Percentiles rank a stretch among this genome's conserved stretches.
phyloP scores from a whole-genome alignment of 352 stramenopile genomes.

The Pythium chondricola region DNA sequence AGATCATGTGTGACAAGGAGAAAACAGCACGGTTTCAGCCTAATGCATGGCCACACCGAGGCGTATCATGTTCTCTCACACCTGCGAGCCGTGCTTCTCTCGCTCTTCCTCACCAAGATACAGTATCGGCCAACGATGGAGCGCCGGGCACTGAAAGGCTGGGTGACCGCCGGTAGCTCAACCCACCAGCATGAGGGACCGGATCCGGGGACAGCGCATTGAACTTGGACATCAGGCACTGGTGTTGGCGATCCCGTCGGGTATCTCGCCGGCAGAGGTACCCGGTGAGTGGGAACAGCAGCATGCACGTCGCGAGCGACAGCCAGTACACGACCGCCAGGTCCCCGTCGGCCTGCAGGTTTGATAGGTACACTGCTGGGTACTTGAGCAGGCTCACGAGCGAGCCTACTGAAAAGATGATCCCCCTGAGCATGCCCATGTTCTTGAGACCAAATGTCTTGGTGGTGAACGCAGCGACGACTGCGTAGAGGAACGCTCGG shows the following conservation, averaged over 20 bases:
- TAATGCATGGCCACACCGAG: too few species aligned
- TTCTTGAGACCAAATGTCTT: conserved; percentile 84
- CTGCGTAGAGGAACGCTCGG: conserved; percentile 82
- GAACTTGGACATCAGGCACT: conserved; percentile 20
- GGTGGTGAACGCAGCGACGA: conserved; percentile 75
- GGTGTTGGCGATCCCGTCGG: conserved; percentile 29
- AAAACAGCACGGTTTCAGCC: too few species aligned
- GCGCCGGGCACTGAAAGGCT: neutral
- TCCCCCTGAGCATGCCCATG: conserved; percentile 73
- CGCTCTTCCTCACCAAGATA: too few species aligned
- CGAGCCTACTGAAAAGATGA: conserved; percentile 75
- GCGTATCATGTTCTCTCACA: too few species aligned
- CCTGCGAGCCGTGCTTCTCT: too few species aligned
- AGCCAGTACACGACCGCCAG: conserved; percentile 42
- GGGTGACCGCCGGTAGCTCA: conserved; percentile 18
- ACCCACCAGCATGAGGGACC: neutral
- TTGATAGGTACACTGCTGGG: conserved; percentile 65
- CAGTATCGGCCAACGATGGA: too few species aligned
- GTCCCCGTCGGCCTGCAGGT: conserved; percentile 48
- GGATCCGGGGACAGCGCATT: conserved; percentile 4
- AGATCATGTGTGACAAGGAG: too few species aligned
- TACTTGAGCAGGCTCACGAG: conserved; percentile 72
- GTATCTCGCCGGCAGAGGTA: conserved; percentile 20
- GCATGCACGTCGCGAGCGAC: conserved; percentile 42
- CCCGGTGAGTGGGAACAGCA: conserved; percentile 55